A percentile compares a stretch with the other conserved stretches of the same genome.
phyloP scores from a whole-genome alignment of 2,329 filamentous ascomycete genomes.

The Shiraia bambusicola region DNA sequence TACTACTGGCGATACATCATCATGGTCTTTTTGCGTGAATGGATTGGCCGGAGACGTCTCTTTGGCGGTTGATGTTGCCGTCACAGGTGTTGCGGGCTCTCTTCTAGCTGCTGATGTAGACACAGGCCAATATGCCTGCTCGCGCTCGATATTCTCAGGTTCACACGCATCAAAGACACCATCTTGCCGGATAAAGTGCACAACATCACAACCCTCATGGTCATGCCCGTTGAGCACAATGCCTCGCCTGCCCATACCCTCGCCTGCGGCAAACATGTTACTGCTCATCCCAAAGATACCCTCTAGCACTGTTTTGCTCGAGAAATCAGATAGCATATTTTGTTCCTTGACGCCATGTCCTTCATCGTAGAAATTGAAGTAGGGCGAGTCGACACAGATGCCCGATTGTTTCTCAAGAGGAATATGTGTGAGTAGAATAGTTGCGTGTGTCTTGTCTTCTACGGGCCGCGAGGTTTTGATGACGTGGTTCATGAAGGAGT shows the following conservation, averaged over 20 bases:
- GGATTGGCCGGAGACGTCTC: constrained; percentile 3
- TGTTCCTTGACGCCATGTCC: constrained; percentile 79
- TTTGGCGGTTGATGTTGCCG: constrained; percentile 1
- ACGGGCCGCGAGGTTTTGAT: constrained; percentile 65
- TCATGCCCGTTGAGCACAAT: constrained; percentile 92
- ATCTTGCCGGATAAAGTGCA: constrained; percentile 61
- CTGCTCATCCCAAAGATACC: constrained; percentile 78
- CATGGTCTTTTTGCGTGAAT: background rate
- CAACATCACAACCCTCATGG: constrained; percentile 88
- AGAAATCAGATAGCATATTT: constrained; percentile 77
- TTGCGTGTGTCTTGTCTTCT: constrained; percentile 66
- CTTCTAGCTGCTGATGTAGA: constrained; percentile 3
- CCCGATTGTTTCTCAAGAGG: constrained; percentile 82
- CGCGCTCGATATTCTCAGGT: constrained; percentile 5
- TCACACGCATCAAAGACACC: constrained; percentile 16
- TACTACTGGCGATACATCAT: background rate
- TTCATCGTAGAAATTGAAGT: constrained; percentile 73
- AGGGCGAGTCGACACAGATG: constrained; percentile 79
- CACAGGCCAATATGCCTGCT: constrained; percentile 20
- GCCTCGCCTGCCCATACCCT: constrained; percentile 69
- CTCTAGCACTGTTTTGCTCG: constrained; percentile 71
- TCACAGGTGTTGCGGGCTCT: constrained; percentile 1
- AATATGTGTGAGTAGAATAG: constrained; percentile 86
- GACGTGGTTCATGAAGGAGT: constrained; percentile 71
- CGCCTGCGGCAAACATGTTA: constrained; percentile 58